Evolutionary conservation across 345 rosid species (phyloP).

Genomic region (Isatis tinctoria): DNA sequence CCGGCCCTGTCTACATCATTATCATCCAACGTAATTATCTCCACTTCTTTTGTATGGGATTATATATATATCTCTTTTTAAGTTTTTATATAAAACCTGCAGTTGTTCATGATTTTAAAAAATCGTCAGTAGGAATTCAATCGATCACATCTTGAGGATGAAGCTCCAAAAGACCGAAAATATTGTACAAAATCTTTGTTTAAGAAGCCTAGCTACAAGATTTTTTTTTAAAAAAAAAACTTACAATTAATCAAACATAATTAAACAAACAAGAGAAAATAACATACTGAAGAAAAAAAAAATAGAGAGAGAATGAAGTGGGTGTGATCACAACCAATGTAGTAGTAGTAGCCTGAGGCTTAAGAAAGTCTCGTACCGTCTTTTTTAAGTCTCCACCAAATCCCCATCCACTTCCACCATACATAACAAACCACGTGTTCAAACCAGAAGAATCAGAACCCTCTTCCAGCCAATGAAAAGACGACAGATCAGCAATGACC

Average conservation of each 20-base stretch:
- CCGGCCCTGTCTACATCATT: too few species aligned
- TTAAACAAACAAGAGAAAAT: not conserved
- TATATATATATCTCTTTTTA: not conserved
- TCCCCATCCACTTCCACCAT: conserved; percentile 13
- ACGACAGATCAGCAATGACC: conserved; percentile 12
- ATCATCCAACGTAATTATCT: not conserved
- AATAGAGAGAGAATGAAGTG: not conserved
- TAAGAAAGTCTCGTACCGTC: conserved; percentile 27
- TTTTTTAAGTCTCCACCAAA: conserved; percentile 29
- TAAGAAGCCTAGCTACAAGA: not conserved
- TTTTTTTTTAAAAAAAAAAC: not conserved
- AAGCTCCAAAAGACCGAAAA: not conserved
- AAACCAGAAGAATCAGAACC: not conserved
- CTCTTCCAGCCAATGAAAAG: not conserved
- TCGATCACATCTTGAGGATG: not conserved
- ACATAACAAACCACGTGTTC: conserved; percentile 23
- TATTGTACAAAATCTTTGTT: not conserved
- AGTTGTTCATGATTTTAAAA: not conserved
- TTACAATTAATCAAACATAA: not conserved
- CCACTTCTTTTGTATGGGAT: not conserved
- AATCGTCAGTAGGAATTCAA: not conserved
- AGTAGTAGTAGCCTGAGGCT: conserved; percentile 13
- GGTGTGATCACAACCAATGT: conserved; percentile 19
- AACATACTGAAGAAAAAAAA: not conserved
- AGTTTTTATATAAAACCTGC: not conserved